A percentile compares a stretch with the other conserved stretches of the same genome.
These are phyloP conservation scores for Helotiales sp. DNA, from an alignment of 2,329 filamentous ascomycete species.

Conservation along the genomic window DNA sequence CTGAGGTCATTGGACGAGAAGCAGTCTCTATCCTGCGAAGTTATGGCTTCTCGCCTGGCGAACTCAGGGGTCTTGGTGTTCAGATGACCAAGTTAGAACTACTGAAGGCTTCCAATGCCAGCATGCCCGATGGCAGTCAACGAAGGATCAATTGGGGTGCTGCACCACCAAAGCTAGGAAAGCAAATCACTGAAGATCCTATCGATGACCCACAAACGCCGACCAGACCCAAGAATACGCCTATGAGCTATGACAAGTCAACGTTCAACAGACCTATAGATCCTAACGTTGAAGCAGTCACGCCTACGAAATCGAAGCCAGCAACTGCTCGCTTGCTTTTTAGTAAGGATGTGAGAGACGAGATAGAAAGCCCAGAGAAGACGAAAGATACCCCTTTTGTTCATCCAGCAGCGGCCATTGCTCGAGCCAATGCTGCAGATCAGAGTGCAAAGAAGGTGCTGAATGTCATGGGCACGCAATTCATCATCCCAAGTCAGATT, in stretches of 20 bases:
- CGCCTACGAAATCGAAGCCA: slow-evolving; percentile 36
- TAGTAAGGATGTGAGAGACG: slow-evolving; percentile 57
- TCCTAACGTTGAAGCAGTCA: slow-evolving; percentile 36
- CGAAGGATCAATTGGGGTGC: slow-evolving; percentile 74
- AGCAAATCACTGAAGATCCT: slow-evolving; percentile 47
- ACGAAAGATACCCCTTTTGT: slow-evolving; percentile 46
- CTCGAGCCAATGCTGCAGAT: slow-evolving; percentile 52
- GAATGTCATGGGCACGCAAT: slow-evolving; percentile 87
- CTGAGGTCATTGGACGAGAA: slow-evolving; percentile 75
- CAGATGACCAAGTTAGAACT: slow-evolving; percentile 93
- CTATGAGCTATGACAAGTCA: slow-evolving; percentile 28
- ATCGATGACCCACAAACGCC: slow-evolving; percentile 57
- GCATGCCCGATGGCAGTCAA: slow-evolving; percentile 73
- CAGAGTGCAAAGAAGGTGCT: slow-evolving; percentile 67
- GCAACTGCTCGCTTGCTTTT: slow-evolving; percentile 14
- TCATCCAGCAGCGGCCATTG: slow-evolving; percentile 59
- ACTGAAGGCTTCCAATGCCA: slow-evolving; percentile 63
- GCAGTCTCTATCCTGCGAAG: slow-evolving; percentile 82
- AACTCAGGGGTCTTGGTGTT: slow-evolving; percentile 88
- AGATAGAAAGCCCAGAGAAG: slow-evolving; percentile 59
- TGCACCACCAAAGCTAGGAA: slow-evolving; percentile 46
- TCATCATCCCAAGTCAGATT: slow-evolving; percentile 82
- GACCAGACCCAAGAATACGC: slow-evolving; percentile 41
- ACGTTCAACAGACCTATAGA: slow-evolving; percentile 33
- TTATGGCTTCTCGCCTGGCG: slow-evolving; percentile 85